Percentiles rank a stretch among this genome's conserved stretches.
Evolutionary conservation across 1,284 basidiomycete species (phyloP).

Genomic region (Vanrija sp.): DNA sequence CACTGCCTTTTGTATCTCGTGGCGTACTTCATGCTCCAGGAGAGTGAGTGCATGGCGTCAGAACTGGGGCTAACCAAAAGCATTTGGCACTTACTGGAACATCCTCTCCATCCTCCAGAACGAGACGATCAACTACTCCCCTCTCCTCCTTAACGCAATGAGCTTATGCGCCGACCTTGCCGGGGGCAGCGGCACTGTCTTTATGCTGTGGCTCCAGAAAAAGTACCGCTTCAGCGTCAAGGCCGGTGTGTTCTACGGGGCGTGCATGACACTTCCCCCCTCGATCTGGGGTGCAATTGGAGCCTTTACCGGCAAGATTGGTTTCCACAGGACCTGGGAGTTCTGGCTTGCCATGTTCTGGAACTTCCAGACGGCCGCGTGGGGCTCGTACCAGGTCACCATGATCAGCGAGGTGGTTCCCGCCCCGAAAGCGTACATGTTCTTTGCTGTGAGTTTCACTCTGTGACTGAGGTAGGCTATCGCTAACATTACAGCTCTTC

Average conservation of each 20-base stretch:
- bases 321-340: constrained; percentile 4
- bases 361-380: constrained; percentile 17
- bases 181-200: constrained; percentile 10
- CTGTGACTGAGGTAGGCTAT: no score
- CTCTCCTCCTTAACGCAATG: constrained; percentile 8
- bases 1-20: constrained; percentile 14
- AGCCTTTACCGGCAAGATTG: constrained; percentile 4
- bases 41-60: background rate
- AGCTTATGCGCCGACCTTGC: constrained; percentile 4
- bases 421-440: constrained; percentile 15
- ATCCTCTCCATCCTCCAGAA: constrained; percentile 12
- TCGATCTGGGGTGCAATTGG: constrained; percentile 12
- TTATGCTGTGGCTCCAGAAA: constrained; percentile 10
- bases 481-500: background rate
- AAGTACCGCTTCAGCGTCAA: constrained; percentile 10
- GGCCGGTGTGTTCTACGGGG: background rate
- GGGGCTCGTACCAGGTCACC: constrained; percentile 10
- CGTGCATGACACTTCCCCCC: background rate
- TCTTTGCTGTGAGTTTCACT: background rate
- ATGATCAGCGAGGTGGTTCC: constrained; percentile 18
- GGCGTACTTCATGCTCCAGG: constrained; percentile 12
- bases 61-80: background rate
- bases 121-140: constrained; percentile 16
- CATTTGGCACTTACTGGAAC: constrained; percentile 9
- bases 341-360: background rate